Base-by-base conservation (phyloP, 306 rosid species). In the Rosa rugosa region DNA sequence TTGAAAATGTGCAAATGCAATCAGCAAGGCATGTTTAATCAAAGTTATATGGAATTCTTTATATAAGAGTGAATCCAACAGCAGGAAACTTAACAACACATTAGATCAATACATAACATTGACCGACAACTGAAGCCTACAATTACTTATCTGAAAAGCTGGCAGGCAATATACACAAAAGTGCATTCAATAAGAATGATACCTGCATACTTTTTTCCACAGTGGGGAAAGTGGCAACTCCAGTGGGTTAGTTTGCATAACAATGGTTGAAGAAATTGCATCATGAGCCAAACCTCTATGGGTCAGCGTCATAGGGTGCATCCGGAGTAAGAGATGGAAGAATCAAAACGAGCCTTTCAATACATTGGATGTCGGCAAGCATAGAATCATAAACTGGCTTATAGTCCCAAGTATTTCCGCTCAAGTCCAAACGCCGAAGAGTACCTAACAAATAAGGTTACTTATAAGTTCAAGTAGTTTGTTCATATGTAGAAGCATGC, bases 271-370 rank as follows among this genome's bases (percentile, higher is more conserved):
- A 47, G 6, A 78, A 31, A 70, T 2, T 62, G 23, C 11, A 62
- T 8, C 11, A 5, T 23, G 57, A 62, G 51, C 76, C 14, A 42
- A 22, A 77, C 54, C 66, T 53, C 87, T 87, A 95, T 13, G 98
- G 99, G 83, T 95, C 99, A 78, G 84, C 87, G 12, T 95, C 97
- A 36, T 85, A 65, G 65, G 80, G 96, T 68, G 79, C 87, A 79
- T 51, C 80, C 16, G 46, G 11, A 53, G 78, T 62, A 38, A 82
- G 84, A 54, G 84, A 20, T 7, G 80, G 84, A 80, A 84, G 83
- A 72, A 86, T 75, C 81, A 91, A 60, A 59, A 85, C 60, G n/a
- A 90, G 88, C 74, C 69, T 80, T 74, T 80, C 87, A 80, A 79
- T 60, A 67, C 68, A 59, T 77, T 77, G 75, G 80, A 89, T 75